phyloP scores from a whole-genome alignment of 1,284 basidiomycete species.

The Ustilago trichophora region DNA sequence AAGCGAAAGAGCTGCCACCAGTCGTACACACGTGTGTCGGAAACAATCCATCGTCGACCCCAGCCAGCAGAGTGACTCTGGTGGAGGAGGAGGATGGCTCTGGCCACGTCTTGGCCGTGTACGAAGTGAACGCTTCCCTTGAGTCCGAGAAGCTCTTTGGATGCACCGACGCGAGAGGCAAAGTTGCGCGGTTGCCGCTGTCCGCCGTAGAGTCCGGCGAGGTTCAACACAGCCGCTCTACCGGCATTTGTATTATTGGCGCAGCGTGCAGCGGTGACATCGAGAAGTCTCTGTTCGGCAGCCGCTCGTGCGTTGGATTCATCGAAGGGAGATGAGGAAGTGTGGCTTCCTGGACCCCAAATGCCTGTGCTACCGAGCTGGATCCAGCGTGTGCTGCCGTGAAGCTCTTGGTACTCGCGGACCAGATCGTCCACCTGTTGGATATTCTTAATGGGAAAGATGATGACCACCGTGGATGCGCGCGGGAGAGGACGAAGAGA shows the following conservation, averaged over 20 bases:
- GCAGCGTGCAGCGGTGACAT: constrained; percentile 9
- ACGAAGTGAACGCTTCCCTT: constrained; percentile 57
- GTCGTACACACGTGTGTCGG: constrained; percentile 47
- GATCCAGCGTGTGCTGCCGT: constrained; percentile 45
- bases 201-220: constrained; percentile 56
- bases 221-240: constrained; percentile 44
- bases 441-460: constrained; percentile 68
- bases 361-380: constrained; percentile 60
- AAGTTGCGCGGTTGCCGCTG: constrained; percentile 48
- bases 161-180: constrained; percentile 39
- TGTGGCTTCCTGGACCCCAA: constrained; percentile 40
- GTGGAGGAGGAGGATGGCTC: constrained; percentile 48
- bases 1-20: constrained; percentile 53
- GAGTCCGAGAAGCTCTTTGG: constrained; percentile 39
- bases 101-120: constrained; percentile 57
- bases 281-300: constrained; percentile 40
- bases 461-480: constrained; percentile 73
- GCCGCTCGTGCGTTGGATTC: constrained; percentile 25
- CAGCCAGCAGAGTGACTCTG: constrained; percentile 23
- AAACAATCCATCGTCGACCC: constrained; percentile 55
- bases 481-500: constrained; percentile 71
- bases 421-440: constrained; percentile 47
- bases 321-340: constrained; percentile 42
- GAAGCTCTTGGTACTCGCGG: constrained; percentile 35
- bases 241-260: background rate